These are phyloP conservation scores for Eucalyptus tenuipes DNA, from an alignment of 345 rosid species.

Conservation along the genomic window DNA sequence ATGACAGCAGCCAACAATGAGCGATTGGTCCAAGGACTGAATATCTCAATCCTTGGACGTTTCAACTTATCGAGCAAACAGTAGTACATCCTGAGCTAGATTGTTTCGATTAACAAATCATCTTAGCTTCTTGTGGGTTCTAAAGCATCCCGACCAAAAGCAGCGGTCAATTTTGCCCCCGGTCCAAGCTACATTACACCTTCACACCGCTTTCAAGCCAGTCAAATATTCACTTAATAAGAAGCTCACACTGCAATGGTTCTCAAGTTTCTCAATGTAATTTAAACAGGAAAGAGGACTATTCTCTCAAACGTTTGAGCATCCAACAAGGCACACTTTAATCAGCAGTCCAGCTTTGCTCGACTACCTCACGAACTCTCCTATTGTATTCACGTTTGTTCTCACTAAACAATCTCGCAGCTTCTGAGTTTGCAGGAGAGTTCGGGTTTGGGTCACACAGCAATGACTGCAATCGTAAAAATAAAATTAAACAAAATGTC, in stretches of 20 bases:
- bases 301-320: neutral
- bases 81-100: neutral
- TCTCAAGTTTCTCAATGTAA: neutral
- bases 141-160: neutral
- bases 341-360: slow-evolving; percentile 96
- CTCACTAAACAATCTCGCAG: slow-evolving; percentile 93
- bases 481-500: neutral
- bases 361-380: slow-evolving; percentile 78
- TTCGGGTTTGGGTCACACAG: slow-evolving; percentile 96
- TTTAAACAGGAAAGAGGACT: neutral
- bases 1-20: neutral
- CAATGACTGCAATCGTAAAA: slow-evolving; percentile 43
- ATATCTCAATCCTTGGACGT: neutral
- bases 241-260: neutral
- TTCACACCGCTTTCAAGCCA: neutral
- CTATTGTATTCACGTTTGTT: slow-evolving; percentile 92
- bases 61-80: neutral
- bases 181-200: neutral
- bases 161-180: neutral
- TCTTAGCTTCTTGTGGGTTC: neutral
- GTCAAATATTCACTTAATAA: neutral
- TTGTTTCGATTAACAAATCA: neutral
- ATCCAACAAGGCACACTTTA: neutral
- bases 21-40: neutral
- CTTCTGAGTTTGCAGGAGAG: slow-evolving; percentile 98